Percentiles rank a stretch among this genome's conserved stretches.
phyloP scores from a whole-genome alignment of 352 stramenopile genomes.

The Pythium monospermum region DNA sequence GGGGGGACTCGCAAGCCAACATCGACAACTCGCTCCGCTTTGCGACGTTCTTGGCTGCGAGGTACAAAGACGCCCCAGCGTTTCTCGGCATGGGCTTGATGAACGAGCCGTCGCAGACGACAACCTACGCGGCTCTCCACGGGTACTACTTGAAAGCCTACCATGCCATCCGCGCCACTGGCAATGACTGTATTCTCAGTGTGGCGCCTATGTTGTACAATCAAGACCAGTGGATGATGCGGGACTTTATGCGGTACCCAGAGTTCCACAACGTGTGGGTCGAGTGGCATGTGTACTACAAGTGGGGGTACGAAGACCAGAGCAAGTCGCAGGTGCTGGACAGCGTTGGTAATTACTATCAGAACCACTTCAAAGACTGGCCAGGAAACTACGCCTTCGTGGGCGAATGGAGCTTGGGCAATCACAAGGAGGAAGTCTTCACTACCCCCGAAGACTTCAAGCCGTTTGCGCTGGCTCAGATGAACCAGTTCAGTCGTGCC shows the following conservation, averaged over 20 bases:
- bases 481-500: conserved; percentile 20
- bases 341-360: conserved; percentile 7
- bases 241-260: conserved; percentile 18
- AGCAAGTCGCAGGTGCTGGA: conserved; percentile 11
- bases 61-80: too few relatives aligned
- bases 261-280: conserved; percentile 21
- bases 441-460: conserved; percentile 25
- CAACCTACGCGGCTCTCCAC: conserved; percentile 15
- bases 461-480: conserved; percentile 26
- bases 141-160: conserved; percentile 40
- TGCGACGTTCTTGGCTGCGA: too few relatives aligned
- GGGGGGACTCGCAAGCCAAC: too few relatives aligned
- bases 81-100: too few relatives aligned
- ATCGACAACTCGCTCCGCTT: too few relatives aligned
- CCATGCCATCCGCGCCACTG: conserved; percentile 24
- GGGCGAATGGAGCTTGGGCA: conserved; percentile 49
- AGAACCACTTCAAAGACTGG: conserved; percentile 17
- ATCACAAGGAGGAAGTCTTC: conserved; percentile 23
- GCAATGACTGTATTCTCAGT: conserved; percentile 19
- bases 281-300: conserved; percentile 30
- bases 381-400: conserved; percentile 31
- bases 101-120: conserved; percentile 32
- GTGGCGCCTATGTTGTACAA: conserved; percentile 13
- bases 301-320: conserved; percentile 23
- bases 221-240: conserved; percentile 12